Percentiles rank a stretch among this genome's conserved stretches.
Evolutionary conservation across 768 basidiomycete genomes (phyloP).

Genomic region (Russula sp.): DNA sequence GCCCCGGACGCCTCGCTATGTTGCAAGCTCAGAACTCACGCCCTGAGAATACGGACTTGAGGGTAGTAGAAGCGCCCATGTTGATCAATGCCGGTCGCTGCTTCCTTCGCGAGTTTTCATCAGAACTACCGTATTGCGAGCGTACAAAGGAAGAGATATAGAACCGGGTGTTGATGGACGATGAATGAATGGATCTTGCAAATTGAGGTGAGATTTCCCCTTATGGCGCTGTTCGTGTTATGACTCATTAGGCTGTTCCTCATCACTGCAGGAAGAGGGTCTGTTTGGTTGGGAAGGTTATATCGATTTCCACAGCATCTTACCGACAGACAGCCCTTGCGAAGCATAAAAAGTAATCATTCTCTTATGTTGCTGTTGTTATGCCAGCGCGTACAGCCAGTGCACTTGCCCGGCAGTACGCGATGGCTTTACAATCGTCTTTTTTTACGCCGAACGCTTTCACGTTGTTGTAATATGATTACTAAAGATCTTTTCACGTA

Average conservation of each 20-base stretch:
- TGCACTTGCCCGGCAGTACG: neutral
- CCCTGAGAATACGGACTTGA: neutral
- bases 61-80: neutral
- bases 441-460: neutral
- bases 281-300: slow-evolving; percentile 26
- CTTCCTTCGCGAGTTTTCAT: slow-evolving; percentile 19
- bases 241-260: neutral
- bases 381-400: no score
- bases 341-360: slow-evolving; percentile 94
- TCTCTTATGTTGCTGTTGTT: neutral
- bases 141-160: neutral
- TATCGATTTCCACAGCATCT: slow-evolving; percentile 36
- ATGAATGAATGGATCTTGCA: slow-evolving; percentile 28
- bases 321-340: slow-evolving; percentile 91
- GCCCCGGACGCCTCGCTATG: slow-evolving; percentile 19
- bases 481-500: neutral
- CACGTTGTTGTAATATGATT: neutral
- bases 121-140: slow-evolving; percentile 17
- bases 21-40: neutral
- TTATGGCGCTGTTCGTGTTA: neutral
- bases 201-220: slow-evolving; percentile 15
- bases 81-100: slow-evolving; percentile 10
- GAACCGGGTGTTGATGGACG: slow-evolving; percentile 25
- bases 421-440: neutral
- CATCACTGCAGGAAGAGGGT: slow-evolving; percentile 22